Conservation (phyloP, 345 rosid genomes). For the Aquilaria malaccensis region DNA sequence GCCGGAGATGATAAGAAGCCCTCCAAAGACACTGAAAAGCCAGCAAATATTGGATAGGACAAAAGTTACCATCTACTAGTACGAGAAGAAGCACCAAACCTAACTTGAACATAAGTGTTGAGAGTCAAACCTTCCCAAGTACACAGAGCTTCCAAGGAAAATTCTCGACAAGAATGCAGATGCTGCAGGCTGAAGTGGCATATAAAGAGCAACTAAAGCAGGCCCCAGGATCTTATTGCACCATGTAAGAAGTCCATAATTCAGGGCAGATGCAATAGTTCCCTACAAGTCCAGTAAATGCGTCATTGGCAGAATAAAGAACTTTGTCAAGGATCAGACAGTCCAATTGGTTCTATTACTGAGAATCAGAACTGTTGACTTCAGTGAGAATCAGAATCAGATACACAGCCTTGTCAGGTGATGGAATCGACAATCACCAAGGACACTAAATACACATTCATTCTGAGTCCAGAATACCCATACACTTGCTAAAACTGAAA, state of each 20-base stretch:
- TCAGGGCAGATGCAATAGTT: constrained; percentile 77
- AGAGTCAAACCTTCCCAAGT: constrained; percentile 74
- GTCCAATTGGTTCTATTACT: neutral
- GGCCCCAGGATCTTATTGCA: constrained; percentile 96
- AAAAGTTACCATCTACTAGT: too few relatives aligned
- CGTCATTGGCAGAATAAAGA: neutral
- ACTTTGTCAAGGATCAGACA: neutral
- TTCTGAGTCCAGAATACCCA: neutral
- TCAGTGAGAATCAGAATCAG: neutral
- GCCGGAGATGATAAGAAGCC: too few relatives aligned
- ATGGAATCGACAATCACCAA: neutral
- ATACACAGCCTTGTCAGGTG: neutral
- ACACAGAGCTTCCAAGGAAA: constrained; percentile 90
- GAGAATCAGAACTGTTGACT: neutral
- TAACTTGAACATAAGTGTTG: neutral
- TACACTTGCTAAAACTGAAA: neutral
- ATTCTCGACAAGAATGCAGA: constrained; percentile 77
- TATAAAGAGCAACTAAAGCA: constrained; percentile 89
- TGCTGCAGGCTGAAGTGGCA: constrained; percentile 93
- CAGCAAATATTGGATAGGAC: too few relatives aligned
- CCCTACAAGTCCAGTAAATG: constrained; percentile 42
- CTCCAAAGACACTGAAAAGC: too few relatives aligned
- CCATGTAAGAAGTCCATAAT: constrained; percentile 94
- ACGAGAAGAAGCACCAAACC: too few relatives aligned
- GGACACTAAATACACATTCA: neutral